Evolutionary conservation across 139 green algal species (phyloP), one percentile per base, ranked within the genome.

Genomic region (Mychonastes homosphaera): DNA sequence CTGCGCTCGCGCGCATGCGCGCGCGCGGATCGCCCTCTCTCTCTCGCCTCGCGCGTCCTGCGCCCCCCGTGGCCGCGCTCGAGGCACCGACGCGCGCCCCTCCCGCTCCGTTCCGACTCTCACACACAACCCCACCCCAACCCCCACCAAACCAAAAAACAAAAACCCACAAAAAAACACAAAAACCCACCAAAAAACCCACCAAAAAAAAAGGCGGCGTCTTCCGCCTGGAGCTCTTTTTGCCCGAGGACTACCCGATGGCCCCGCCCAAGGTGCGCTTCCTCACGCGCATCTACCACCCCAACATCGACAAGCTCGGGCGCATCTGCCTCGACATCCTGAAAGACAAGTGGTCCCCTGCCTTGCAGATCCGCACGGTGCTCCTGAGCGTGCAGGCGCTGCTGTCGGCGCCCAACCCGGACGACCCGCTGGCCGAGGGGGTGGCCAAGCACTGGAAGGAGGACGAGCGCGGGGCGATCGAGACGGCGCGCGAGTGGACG

Each of bases 201-300:
- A n/a, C n/a, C n/a, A n/a, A n/a, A n/a, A n/a, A n/a, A n/a, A n/a
- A n/a, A 94, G 87, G 91, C 29, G 92, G 92, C 7, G 71, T 88
- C 3, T 99, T 92, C 63, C 95, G 95, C 71, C 79, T 99, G 33
- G 93, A 99, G 75, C 78, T 99, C 0, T 99, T 98, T 62, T 69
- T 99, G 21, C 93, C 93, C 9, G 90, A 97, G 66, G 93, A 98
- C 62, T 99, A 99, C 70, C 93, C 93, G 15, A 98, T 99, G 92
- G 90, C 90, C 26, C 75, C 92, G 6, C 92, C 92, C 5, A 98
- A 99, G 80, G 88, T 98, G 4, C 86, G 92, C 4, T 99, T 98
- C 55, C 61, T 97, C 19, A 99, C 93, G 18, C 94, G 90, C 58
- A 97, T 99, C 59, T 99, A 99, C 71, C 92, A 99, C 64, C 92